Evolutionary conservation across 176 grass and related monocot genomes (phyloP), one percentile per base, ranked within the genome.

Genomic region (Poa annua): DNA sequence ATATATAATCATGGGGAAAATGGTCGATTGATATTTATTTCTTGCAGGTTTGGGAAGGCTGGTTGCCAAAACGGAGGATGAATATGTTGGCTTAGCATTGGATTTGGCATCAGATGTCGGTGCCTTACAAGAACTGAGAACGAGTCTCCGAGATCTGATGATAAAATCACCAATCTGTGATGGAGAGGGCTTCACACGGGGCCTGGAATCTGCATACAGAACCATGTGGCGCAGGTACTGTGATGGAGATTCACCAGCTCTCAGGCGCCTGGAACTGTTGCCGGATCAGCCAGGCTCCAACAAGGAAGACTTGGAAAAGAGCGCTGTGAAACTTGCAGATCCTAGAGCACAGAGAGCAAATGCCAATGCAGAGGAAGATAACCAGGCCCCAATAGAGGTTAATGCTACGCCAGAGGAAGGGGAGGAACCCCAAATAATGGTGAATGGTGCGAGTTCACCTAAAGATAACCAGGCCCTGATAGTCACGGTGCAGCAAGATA

Each of bases 191-290:
- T 99, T 99, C 78, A 81, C 86, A 78, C 80, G 75, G 0, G 91
- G 93, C 56, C 86, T 99, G 67, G 96, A 99, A 90, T 95, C 93
- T 77, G 84, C 91, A 42, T 99, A 96, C 83, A 89, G 93, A 65
- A 85, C 85, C 77, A 99, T 99, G 93, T 99, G 96, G 96, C 84
- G 33, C 52, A 90, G 89, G 57, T 99, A 96, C 77, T 99, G 96
- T 82, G 44, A 74, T 36, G 91, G 83, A 14, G 93, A 96, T 73
- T 75, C 81, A 21, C 93, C 96, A 39, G 88, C 96, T 16, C 88
- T 88, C 13, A 94, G 25, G 78, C 80, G 88, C n/a, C 50, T 92
- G 52, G 89, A 96, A 53, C 45, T 91, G 59, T 81, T 94, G 59
- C 62, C 77, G 47, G 85, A 91, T 13, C 79, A 87, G 16, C 76